A percentile compares a stretch with the other conserved stretches of the same genome.
These are phyloP conservation scores for Pseudogymnoascus sp. DNA, from an alignment of 2,329 filamentous ascomycete genomes.

Conservation along the genomic window DNA sequence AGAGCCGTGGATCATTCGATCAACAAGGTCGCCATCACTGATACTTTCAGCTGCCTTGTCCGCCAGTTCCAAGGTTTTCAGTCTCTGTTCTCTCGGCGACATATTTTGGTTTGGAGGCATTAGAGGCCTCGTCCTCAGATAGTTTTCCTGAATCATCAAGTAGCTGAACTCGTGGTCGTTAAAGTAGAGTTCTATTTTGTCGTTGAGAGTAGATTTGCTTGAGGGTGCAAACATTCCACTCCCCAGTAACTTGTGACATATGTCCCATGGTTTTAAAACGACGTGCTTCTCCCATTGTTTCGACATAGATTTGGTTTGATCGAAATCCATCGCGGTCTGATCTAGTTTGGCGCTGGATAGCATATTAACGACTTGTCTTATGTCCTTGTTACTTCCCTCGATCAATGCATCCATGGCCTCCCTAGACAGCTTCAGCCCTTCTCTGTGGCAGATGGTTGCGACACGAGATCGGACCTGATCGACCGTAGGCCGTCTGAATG, in stretches of 20 bases:
- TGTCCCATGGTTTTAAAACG: constrained; percentile 95
- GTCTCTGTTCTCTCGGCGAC: constrained; percentile 58
- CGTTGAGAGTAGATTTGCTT: constrained; percentile 83
- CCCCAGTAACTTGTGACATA: constrained; percentile 84
- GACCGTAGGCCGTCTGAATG: constrained; percentile 81
- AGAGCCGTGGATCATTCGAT: constrained; percentile 95
- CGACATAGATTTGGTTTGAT: constrained; percentile 86
- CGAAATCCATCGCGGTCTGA: constrained; percentile 68
- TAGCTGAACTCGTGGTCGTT: constrained; percentile 98
- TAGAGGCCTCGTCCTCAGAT: constrained; percentile 72
- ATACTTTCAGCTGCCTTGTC: constrained; percentile 91
- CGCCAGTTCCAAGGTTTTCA: constrained; percentile 79
- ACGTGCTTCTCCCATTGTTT: constrained; percentile 99
- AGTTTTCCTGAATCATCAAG: constrained; percentile 98
- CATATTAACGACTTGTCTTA: constrained; percentile 98
- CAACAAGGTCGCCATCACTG: constrained; percentile 91
- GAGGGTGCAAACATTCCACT: constrained; percentile 77
- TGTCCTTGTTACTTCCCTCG: constrained; percentile 91
- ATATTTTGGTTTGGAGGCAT: constrained; percentile 48
- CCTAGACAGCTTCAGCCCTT: constrained; percentile 76
- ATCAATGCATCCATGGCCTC: constrained; percentile 87
- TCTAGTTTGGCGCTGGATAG: constrained; percentile 89
- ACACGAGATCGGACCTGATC: constrained; percentile 88
- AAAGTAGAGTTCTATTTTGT: constrained; percentile 98
- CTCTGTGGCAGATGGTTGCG: constrained; percentile 89